Evolutionary conservation across 371 early-diverging fungal genomes (phyloP), one percentile per base, ranked within the genome.

Genomic region (Basidiobolus meristosporus): DNA sequence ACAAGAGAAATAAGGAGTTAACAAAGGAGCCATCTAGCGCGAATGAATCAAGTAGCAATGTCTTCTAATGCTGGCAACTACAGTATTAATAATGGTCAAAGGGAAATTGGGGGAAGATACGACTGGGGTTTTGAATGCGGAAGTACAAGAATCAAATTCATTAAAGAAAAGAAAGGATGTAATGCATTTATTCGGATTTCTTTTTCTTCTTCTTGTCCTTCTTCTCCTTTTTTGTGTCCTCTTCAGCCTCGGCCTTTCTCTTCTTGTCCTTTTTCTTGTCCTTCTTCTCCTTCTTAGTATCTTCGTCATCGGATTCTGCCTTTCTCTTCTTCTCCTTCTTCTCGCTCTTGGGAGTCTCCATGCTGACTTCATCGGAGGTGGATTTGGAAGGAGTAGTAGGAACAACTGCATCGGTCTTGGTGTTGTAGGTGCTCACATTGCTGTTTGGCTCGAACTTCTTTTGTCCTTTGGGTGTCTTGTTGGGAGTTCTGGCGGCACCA

Each of bases 381-480:
- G 43, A 40, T 19, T 53, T 49, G 36, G 48, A 50, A 18, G 44
- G 31, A 12, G 57, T 46, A 2, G 57, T 63, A 28, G 52, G 52
- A 14, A 34, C 44, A 4, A 49, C 54, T 11, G 45, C 55, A 20
- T 70, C 63, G 63, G 93, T 98, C 78, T 82, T 90, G 38, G 77
- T 64, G 11, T 12, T 34, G 14, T 18, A 16, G 14, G 4, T 34
- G 16, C 34, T 34, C 18, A 14, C 18, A 16, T 34, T 34, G 16
- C 34, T 34, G 14, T 18, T 34, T 34, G 14, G 14, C 34, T 34
- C 18, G 4, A 16, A 14, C 34, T 4, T 7, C n/a, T 4, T 34
- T n/a, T 34, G 16, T 34, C 4, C 4, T 12, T 34, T 18, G 14
- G 34, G 34, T 18, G 14, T 34, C 16, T 34, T 18, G 12, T 16